Evolutionary conservation across 495 filamentous ascomycete species (phyloP).

Genomic region (Astrothelium macrocarpum): DNA sequence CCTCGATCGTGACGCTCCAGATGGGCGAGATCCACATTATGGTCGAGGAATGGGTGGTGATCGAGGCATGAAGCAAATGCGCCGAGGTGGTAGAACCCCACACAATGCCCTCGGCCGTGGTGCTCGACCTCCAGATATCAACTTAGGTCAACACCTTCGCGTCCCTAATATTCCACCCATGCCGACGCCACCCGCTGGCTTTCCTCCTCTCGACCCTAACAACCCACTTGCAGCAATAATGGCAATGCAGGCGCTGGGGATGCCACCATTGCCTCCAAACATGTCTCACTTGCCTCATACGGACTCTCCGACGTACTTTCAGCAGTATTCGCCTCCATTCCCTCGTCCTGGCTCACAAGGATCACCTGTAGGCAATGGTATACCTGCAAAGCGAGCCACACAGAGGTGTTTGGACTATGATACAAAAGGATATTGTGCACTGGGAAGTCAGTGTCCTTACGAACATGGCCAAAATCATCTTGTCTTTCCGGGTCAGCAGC

Average conservation of each 20-base stretch:
- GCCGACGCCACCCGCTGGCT: constrained; percentile 36
- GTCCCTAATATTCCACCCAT: constrained; percentile 34
- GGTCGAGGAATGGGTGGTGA: constrained; percentile 31
- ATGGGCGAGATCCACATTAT: constrained; percentile 35
- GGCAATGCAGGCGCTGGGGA: constrained; percentile 59
- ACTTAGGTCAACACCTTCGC: constrained; percentile 1
- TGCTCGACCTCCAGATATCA: background rate
- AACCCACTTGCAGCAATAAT: constrained; percentile 62
- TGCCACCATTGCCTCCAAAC: constrained; percentile 45
- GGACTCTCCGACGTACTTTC: constrained; percentile 22
- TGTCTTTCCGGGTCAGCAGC: constrained; percentile 41
- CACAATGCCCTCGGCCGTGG: background rate
- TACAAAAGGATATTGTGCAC: constrained; percentile 72
- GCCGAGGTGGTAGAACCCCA: constrained; percentile 44
- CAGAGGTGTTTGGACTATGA: constrained; percentile 81
- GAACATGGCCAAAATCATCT: constrained; percentile 62
- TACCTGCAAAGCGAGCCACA: constrained; percentile 34
- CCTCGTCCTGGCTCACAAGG: constrained; percentile 11
- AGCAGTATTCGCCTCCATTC: constrained; percentile 8
- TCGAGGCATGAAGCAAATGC: constrained; percentile 61
- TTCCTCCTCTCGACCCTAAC: constrained; percentile 49
- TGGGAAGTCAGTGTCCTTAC: constrained; percentile 68
- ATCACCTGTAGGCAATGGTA: constrained; percentile 11
- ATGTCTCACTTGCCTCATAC: constrained; percentile 39
- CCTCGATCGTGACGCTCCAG: constrained; percentile 28